Percentiles rank a stretch among this genome's conserved stretches.
phyloP scores from a whole-genome alignment of 75 land plant species.

The Cryptomeria japonica region DNA sequence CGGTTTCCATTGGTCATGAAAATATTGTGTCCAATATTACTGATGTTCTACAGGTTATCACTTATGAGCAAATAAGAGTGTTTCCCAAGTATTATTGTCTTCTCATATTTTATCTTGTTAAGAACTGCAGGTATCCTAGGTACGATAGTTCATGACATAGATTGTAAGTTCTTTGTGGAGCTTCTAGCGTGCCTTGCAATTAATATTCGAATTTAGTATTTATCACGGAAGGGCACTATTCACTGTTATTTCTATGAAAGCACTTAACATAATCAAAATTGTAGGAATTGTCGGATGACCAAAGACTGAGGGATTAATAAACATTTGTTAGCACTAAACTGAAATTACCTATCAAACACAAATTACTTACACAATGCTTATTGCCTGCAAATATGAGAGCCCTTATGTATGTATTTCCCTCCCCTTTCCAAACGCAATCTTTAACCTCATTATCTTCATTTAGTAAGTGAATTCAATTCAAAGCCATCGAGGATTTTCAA shows the following conservation, averaged over 20 bases:
- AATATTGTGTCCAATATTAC: not conserved
- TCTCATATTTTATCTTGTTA: not conserved
- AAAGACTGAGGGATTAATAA: not conserved
- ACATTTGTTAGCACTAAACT: too few species aligned
- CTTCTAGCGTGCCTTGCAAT: not conserved
- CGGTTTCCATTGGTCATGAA: not conserved
- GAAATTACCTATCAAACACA: too few species aligned
- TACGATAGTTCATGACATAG: not conserved
- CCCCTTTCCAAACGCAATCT: not conserved
- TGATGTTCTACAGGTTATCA: not conserved
- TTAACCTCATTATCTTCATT: not conserved
- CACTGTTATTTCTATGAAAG: not conserved
- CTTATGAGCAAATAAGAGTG: not conserved
- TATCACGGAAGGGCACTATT: not conserved
- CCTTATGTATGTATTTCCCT: too few species aligned
- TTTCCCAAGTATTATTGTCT: not conserved
- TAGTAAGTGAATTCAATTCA: too few species aligned
- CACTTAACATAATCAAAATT: not conserved
- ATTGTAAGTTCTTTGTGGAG: not conserved
- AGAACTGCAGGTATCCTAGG: not conserved
- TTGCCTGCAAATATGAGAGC: too few species aligned
- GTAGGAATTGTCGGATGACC: not conserved
- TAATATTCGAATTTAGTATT: not conserved
- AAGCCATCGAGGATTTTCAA: too few species aligned
- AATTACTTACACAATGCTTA: too few species aligned